Conservation (phyloP, 768 basidiomycete species). For the Tephrocybe rancida region DNA sequence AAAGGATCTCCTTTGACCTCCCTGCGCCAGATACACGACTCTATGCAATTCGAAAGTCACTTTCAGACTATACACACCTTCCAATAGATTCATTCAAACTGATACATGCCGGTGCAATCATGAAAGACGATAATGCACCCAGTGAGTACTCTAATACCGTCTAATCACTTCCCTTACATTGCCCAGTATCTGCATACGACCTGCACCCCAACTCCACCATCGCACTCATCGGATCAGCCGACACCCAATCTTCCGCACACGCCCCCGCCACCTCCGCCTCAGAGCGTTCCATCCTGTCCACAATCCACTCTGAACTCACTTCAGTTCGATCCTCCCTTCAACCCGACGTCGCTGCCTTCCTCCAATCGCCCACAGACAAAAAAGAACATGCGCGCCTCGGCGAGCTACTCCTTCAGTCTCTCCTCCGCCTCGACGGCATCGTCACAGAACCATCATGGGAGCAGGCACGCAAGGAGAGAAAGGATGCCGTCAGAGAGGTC, state of each 20-base stretch:
- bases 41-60: slow-evolving; percentile 52
- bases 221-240: slow-evolving; percentile 60
- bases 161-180: slow-evolving; percentile 12
- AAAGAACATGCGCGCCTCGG: slow-evolving; percentile 61
- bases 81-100: slow-evolving; percentile 76
- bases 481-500: slow-evolving; percentile 84
- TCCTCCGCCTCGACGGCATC: slow-evolving; percentile 86
- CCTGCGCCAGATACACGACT: slow-evolving; percentile 66
- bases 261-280: slow-evolving; percentile 31
- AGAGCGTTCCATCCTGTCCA: slow-evolving; percentile 52
- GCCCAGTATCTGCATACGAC: slow-evolving; percentile 72
- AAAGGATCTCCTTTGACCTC: slow-evolving; percentile 43
- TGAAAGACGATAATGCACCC: slow-evolving; percentile 78
- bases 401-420: slow-evolving; percentile 84
- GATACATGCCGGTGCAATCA: slow-evolving; percentile 87
- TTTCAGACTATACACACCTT: slow-evolving; percentile 79
- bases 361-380: slow-evolving; percentile 30
- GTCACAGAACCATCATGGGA: slow-evolving; percentile 74
- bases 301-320: slow-evolving; percentile 57
- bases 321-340: slow-evolving; percentile 54
- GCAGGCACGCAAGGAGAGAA: slow-evolving; percentile 77
- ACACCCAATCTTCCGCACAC: slow-evolving; percentile 23
- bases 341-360: slow-evolving; percentile 60
- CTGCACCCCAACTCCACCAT: slow-evolving; percentile 71
- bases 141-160: slow-evolving; percentile 39